phyloP scores from a whole-genome alignment of 2,329 filamentous ascomycete species.

The Chaetomiaceae sp. region DNA sequence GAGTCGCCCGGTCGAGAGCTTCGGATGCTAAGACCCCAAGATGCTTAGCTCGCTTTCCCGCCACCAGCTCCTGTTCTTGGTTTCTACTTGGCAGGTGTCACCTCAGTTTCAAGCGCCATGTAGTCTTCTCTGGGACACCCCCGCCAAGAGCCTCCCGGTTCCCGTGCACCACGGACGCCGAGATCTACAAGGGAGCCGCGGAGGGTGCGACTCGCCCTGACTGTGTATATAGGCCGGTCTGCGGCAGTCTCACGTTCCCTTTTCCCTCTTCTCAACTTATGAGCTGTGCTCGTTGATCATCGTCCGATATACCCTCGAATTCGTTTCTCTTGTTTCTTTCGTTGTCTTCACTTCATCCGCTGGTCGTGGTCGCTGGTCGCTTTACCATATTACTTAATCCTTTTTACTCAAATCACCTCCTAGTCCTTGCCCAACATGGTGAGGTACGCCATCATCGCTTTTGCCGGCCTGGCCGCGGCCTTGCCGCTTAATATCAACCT shows the following conservation, averaged over 20 bases:
- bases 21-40: neutral
- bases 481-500: conserved; percentile 40
- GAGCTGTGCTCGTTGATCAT: conserved; percentile 32
- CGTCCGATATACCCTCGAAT: conserved; percentile 13
- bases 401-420: neutral
- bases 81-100: conserved; percentile 3
- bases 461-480: conserved; percentile 34
- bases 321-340: conserved; percentile 22
- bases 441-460: conserved; percentile 30
- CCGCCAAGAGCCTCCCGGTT: conserved; percentile 6
- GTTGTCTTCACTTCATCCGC: conserved; percentile 25
- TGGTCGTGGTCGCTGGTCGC: conserved; percentile 33
- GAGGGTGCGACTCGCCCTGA: neutral
- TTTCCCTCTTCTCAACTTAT: conserved; percentile 11
- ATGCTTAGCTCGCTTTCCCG: neutral
- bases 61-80: neutral
- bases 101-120: conserved; percentile 6
- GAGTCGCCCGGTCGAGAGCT: too few relatives aligned
- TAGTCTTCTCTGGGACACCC: neutral
- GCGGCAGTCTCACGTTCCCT: conserved; percentile 1
- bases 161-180: conserved; percentile 2
- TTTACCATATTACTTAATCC: conserved; percentile 21
- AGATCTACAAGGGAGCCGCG: too few relatives aligned
- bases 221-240: conserved; percentile 30
- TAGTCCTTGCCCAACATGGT: conserved; percentile 31